These are phyloP conservation scores for Xerocomus cyaneibrunnescens DNA, from an alignment of 1,284 basidiomycete species.

Conservation along the genomic window DNA sequence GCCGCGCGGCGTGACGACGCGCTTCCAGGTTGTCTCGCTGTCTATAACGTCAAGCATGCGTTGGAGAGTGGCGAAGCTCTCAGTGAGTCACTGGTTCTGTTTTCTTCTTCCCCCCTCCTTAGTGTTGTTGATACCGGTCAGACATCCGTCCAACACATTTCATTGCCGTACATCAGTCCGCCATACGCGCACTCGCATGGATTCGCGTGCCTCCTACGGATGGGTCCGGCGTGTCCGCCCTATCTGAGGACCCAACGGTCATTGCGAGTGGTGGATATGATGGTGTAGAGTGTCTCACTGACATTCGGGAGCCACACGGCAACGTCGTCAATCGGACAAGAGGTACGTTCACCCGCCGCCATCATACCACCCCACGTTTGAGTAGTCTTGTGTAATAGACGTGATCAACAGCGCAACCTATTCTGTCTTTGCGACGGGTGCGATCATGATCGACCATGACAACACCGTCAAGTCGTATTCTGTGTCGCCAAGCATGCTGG, in stretches of 20 bases:
- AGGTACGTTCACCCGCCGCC: slow-evolving; percentile 41
- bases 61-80: slow-evolving; percentile 35
- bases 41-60: slow-evolving; percentile 67
- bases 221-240: slow-evolving; percentile 44
- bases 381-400: slow-evolving; percentile 44
- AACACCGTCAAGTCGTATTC: slow-evolving; percentile 74
- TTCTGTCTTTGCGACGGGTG: slow-evolving; percentile 63
- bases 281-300: slow-evolving; percentile 69
- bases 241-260: slow-evolving; percentile 63
- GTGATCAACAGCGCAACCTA: slow-evolving; percentile 66
- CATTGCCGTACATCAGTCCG: slow-evolving; percentile 72
- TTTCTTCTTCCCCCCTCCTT: too few species aligned
- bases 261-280: slow-evolving; percentile 78
- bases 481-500: slow-evolving; percentile 67
- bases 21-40: slow-evolving; percentile 65
- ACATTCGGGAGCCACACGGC: slow-evolving; percentile 65
- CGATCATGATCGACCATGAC: slow-evolving; percentile 75
- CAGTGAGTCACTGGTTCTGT: slow-evolving; percentile 24
- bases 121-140: slow-evolving; percentile 3
- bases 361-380: not conserved
- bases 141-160: slow-evolving; percentile 69
- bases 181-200: slow-evolving; percentile 73
- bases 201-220: slow-evolving; percentile 61
- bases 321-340: slow-evolving; percentile 73
- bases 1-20: not conserved